Conservation (phyloP, 2,329 filamentous ascomycete genomes). For the Hypomyces perniciosus region DNA sequence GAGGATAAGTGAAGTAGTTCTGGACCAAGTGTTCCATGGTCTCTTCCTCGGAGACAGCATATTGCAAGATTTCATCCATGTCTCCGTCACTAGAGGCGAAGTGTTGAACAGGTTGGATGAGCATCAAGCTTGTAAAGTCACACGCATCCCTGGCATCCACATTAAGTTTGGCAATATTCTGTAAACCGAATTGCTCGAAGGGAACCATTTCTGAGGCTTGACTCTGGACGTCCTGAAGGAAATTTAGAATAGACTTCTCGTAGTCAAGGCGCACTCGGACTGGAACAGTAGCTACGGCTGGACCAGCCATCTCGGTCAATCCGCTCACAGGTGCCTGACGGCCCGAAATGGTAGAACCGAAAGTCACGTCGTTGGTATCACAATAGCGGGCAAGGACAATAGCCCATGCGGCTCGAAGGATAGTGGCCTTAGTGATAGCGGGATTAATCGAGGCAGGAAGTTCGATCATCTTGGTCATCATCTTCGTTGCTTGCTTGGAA, state of each 20-base stretch:
- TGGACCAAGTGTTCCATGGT: not conserved
- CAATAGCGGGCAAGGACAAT: conserved; percentile 31
- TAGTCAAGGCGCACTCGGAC: not conserved
- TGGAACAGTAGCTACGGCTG: conserved; percentile 19
- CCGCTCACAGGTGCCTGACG: conserved; percentile 16
- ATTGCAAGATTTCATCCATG: not conserved
- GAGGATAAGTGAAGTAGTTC: conserved; percentile 5
- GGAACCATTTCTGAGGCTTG: conserved; percentile 11
- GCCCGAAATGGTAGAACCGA: conserved; percentile 14
- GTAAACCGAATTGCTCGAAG: conserved; percentile 17
- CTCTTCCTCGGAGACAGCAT: not conserved
- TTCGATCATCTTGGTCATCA: not conserved
- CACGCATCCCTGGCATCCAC: not conserved
- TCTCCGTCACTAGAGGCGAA: no score
- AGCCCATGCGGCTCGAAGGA: conserved; percentile 14
- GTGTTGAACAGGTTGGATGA: conserved; percentile 1
- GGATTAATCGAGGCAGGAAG: not conserved
- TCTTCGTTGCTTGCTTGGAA: not conserved
- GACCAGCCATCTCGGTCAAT: conserved; percentile 18
- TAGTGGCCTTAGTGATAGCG: not conserved
- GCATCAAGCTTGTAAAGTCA: conserved; percentile 6
- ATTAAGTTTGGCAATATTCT: conserved; percentile 10
- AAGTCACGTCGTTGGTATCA: conserved; percentile 23
- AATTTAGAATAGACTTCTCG: not conserved
- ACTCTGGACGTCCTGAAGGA: not conserved